Base-by-base conservation (phyloP, 805 yeast species). In the Saturnispora quitensis region DNA sequence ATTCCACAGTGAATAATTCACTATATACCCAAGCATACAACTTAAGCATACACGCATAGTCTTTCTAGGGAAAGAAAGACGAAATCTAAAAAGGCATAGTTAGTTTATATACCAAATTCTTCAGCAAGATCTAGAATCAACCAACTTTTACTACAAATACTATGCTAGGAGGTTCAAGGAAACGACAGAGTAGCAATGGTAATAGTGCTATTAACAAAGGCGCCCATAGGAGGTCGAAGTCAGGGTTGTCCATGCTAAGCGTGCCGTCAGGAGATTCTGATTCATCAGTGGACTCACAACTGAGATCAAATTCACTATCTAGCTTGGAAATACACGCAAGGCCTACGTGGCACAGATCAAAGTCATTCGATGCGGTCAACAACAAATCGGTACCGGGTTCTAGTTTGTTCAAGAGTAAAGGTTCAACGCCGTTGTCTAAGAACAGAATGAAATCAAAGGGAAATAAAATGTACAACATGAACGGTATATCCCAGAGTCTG, bases 311-410 rank as follows among this genome's bases (percentile, higher is more conserved):
- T 18, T 38, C 42, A 18, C 25, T 38, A 17, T 38, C 42, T 38
- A 38, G 42, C 17, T 20, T 31, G 5, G 44, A 43, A n/a, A 24
- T 25, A 24, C 45, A 40, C 15, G 22, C 15, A 17, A 24, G 25
- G 20, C 51, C 51, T 13, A 20, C 20, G 12, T 49, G 51, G 51
- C 33, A 34, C 18, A 22, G 51, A 27, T 50, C 52, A 12, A 51
- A 27, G 10, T 53, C 56, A 6, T n/a, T 34, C 5, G 58, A 55
- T 44, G 51, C 58, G 2, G 27, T 51, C 6, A 33, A 47, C 33
- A 47, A 54, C 28, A 31, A 45, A n/a, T 8, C 40, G 9, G 28
- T 25, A 25, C 28, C 28, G 6, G 9, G 20, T 9, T 15, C 28
- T 4, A 15, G 13, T 35, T n/a, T 15, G 22, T 47, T 27, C 36